A percentile compares a stretch with the other conserved stretches of the same genome.
phyloP scores from a whole-genome alignment of 305 asterid genomes.

The Plantago lanceolata region DNA sequence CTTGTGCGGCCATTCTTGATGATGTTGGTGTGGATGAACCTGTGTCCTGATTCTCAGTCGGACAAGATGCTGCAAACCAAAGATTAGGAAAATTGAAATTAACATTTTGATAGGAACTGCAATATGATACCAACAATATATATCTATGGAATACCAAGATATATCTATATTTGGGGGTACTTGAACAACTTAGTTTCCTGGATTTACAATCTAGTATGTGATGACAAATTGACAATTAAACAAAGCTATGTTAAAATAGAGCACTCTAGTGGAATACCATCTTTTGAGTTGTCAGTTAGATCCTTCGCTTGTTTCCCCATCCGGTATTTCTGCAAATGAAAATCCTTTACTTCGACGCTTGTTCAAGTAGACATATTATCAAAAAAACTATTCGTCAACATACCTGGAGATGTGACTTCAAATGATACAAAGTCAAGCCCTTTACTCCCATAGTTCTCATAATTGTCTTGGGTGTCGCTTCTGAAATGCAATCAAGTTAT shows the following conservation, averaged over 20 bases:
- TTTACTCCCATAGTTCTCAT: conserved; percentile 96
- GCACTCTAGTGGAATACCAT: conserved; percentile 28
- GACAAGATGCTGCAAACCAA: conserved; percentile 55
- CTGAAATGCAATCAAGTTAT: conserved; percentile 34
- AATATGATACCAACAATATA: neutral
- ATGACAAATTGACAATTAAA: too few species aligned
- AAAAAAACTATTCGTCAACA: neutral
- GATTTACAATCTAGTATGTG: too few species aligned
- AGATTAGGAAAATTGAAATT: neutral
- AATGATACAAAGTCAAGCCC: conserved; percentile 89
- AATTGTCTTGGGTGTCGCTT: conserved; percentile 89
- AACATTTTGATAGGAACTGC: neutral
- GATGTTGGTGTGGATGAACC: conserved; percentile 75
- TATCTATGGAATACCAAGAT: too few species aligned
- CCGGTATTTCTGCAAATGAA: conserved; percentile 52
- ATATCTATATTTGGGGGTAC: too few species aligned
- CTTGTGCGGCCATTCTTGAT: conserved; percentile 61
- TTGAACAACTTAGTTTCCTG: too few species aligned
- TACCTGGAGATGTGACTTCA: conserved; percentile 98
- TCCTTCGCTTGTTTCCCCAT: conserved; percentile 58
- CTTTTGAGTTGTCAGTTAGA: conserved; percentile 47
- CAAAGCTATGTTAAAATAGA: too few species aligned
- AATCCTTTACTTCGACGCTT: conserved; percentile 13
- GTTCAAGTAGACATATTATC: neutral
- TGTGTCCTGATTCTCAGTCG: conserved; percentile 78